These are phyloP conservation scores for Graphilbum fragrans DNA, from an alignment of 2,329 filamentous ascomycete species.

Conservation along the genomic window DNA sequence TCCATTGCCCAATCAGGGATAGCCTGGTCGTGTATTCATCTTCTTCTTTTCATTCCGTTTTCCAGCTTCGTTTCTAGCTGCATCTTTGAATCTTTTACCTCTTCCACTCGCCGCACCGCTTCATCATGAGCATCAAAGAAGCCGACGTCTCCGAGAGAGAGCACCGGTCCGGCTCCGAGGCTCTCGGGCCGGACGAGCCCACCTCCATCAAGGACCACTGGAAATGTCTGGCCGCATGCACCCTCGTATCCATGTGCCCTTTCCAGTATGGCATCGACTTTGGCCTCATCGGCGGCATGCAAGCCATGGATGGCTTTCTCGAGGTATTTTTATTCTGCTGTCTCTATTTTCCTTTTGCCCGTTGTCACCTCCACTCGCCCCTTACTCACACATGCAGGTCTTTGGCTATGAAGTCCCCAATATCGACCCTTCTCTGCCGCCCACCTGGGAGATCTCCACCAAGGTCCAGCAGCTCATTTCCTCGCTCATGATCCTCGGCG, in stretches of 20 bases:
- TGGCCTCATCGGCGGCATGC: conserved; percentile 35
- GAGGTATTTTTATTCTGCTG: conserved; percentile 16
- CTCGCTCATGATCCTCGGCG: conserved; percentile 34
- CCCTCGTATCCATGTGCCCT: conserved; percentile 33
- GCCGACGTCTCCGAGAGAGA: too few species aligned
- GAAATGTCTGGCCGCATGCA: conserved; percentile 26
- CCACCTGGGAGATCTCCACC: conserved; percentile 32
- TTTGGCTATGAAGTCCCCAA: conserved; percentile 22
- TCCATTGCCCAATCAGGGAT: too few species aligned
- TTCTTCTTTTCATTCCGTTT: too few species aligned
- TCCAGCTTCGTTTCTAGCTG: too few species aligned
- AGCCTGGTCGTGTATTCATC: too few species aligned
- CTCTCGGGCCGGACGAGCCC: too few species aligned
- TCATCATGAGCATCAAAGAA: too few species aligned
- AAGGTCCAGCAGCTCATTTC: conserved; percentile 34
- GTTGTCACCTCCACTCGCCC: too few species aligned
- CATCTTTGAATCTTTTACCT: too few species aligned
- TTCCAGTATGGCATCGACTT: conserved; percentile 41
- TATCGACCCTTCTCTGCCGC: conserved; percentile 12
- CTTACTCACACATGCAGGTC: conserved; percentile 14
- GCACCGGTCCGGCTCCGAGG: too few species aligned
- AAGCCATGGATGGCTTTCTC: conserved; percentile 37
- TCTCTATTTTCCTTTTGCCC: too few species aligned
- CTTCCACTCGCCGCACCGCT: too few species aligned
- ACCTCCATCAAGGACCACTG: conserved; percentile 17